A percentile compares a stretch with the other conserved stretches of the same genome.
Evolutionary conservation across 306 rosid genomes (phyloP).

Genomic region (Cyclanthera cordifolia): DNA sequence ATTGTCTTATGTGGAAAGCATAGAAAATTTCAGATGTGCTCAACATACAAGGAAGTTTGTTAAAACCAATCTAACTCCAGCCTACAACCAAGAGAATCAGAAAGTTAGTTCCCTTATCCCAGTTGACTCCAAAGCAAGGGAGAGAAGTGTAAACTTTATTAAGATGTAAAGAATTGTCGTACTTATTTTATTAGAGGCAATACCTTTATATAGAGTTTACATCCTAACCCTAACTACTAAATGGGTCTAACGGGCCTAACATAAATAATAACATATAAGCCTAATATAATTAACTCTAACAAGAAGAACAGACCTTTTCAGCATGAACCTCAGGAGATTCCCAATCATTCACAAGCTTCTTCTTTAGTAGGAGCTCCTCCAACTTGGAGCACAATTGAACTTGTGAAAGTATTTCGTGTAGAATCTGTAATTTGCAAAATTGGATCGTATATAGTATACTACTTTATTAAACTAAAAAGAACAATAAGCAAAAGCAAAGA

Average conservation of each 20-base stretch:
- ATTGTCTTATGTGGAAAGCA: neutral
- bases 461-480: neutral
- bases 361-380: constrained; percentile 59
- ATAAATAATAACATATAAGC: no score
- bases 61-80: neutral
- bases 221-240: no score
- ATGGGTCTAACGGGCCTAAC: no score
- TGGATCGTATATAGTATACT: neutral
- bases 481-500: neutral
- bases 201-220: no score
- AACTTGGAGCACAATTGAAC: constrained; percentile 44
- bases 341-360: constrained; percentile 48
- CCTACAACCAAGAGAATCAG: neutral
- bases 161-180: no score
- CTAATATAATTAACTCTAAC: no score
- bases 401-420: constrained; percentile 39
- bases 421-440: constrained; percentile 35
- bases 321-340: constrained; percentile 52
- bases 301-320: constrained; percentile 51
- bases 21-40: neutral
- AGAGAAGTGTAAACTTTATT: no score
- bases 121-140: neutral
- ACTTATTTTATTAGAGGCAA: no score
- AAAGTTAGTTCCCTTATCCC: neutral
- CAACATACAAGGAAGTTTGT: neutral